Percentiles rank a stretch among this genome's conserved stretches.
Evolutionary conservation across 116 monocot genomes (phyloP).

Genomic region (Posidonia oceanica): DNA sequence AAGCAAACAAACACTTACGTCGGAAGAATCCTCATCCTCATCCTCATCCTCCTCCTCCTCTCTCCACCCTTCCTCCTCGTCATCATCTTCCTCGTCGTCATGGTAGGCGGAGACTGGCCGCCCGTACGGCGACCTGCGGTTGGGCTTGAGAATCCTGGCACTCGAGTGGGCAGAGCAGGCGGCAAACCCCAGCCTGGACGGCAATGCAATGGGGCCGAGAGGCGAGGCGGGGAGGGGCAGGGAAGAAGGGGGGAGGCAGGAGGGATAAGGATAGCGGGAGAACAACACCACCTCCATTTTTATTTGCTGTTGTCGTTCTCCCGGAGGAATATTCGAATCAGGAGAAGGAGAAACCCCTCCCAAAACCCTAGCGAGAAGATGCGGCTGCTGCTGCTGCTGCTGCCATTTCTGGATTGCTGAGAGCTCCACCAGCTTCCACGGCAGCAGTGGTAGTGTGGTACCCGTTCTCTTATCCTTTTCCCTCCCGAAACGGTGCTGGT

Average conservation of each 20-base stretch:
- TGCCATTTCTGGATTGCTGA: too few species aligned
- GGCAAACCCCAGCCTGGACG: not conserved
- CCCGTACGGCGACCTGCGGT: conserved; percentile 19
- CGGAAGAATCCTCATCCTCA: conserved; percentile 15
- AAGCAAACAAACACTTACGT: conserved; percentile 17
- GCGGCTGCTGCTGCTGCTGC: not conserved
- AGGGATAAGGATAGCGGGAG: not conserved
- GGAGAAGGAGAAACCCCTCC: not conserved
- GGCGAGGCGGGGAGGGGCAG: not conserved
- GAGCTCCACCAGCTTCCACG: too few species aligned
- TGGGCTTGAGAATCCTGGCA: conserved; percentile 32
- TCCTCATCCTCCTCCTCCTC: conserved; percentile 11
- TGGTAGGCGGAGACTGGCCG: conserved; percentile 9
- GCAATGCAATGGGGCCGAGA: not conserved
- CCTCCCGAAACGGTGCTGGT: not conserved
- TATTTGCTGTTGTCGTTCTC: not conserved
- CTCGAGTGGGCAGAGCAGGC: conserved; percentile 28
- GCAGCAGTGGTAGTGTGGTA: not conserved
- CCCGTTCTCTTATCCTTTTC: not conserved
- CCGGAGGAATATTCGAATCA: not conserved
- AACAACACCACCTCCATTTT: conserved; percentile 4
- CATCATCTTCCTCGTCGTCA: conserved; percentile 14
- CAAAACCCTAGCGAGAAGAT: conserved; percentile 3
- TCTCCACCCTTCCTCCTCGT: conserved; percentile 2
- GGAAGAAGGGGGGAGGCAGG: not conserved